Conservation (phyloP, 306 rosid genomes). For the Trifolium dubium region DNA sequence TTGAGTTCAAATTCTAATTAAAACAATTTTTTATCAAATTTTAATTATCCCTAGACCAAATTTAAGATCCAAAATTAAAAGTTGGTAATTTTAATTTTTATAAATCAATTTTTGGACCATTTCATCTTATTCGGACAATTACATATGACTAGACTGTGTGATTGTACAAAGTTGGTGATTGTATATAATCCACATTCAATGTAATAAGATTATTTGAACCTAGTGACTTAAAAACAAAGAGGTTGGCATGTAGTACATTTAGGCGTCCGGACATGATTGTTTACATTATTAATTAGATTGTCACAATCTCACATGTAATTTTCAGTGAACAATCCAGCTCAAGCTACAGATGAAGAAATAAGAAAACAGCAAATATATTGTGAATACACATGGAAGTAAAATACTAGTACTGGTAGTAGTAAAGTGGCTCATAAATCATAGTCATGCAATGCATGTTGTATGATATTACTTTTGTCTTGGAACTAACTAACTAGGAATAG, state of each 20-base stretch:
- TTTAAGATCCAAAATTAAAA: no score
- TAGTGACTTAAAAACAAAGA: neutral
- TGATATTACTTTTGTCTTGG: slow-evolving; percentile 28
- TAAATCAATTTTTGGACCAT: no score
- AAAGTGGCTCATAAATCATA: slow-evolving; percentile 25
- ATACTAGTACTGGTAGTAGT: neutral
- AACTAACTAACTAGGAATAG: neutral
- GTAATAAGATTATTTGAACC: neutral
- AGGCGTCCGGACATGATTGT: slow-evolving; percentile 5
- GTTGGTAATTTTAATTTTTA: no score
- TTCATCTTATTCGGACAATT: no score
- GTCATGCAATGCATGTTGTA: slow-evolving; percentile 43
- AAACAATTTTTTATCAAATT: no score
- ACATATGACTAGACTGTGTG: no score
- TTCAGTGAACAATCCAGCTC: slow-evolving; percentile 29
- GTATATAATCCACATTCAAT: no score
- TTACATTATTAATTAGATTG: slow-evolving; percentile 25
- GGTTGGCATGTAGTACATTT: slow-evolving; percentile 18
- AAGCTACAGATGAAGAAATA: neutral
- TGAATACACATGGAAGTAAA: neutral
- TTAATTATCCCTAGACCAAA: no score
- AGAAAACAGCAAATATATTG: slow-evolving; percentile 15
- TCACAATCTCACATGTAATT: slow-evolving; percentile 27
- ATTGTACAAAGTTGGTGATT: no score
- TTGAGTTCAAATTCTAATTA: no score